Base-by-base conservation (phyloP, 192 early-diverging fungal species). In the Coemansia sp. region DNA sequence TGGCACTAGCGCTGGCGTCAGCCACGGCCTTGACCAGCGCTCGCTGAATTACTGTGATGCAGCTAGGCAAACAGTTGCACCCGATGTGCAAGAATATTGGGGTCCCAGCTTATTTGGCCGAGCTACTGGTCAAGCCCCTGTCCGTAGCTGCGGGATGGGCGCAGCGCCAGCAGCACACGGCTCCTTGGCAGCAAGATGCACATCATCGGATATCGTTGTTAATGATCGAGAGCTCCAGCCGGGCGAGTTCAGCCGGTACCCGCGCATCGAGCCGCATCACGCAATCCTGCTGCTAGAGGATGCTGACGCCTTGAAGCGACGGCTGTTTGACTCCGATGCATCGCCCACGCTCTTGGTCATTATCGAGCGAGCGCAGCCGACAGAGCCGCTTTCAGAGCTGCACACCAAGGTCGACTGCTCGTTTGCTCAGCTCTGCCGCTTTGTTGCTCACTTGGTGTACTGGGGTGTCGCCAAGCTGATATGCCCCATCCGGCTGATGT, bases 401-500 rank as follows among this genome's bases (percentile, higher is more conserved):
- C 90, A 93, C 72, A 74, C 89, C 14, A 77, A 88, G 31, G 67
- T 97, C 23, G 94, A 94, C 74, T 97, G 95, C 74, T 95, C 96
- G n/a, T 84, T 95, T 51, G 90, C 94, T 0, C 96, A 96, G 66
- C 86, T 98, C 2, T 97, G 93, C 71, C 85, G 92, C 14, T 65
- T 95, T 21, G 94, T 90, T 5, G 90, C 94, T 0, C 96, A 98
- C 74, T 76, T 98, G 33, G 91, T 95, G 28, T 95, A 92, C 71
- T 98, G 96, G 96, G 77, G 86, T 59, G 92, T 94, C 63, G 95
- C 94, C 10, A 93, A 92, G 69, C 82, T 98, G 33, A 92, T 98
- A 45, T 87, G 95, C 76, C 87, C 89, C 7, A 89, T 97, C 43
- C 84, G 82, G 63, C 77, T 85, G 23, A 71, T 85, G 24, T 92